Evolutionary conservation across 2,329 filamentous ascomycete species (phyloP).

Genomic region (Cadophora luteo-olivacea): DNA sequence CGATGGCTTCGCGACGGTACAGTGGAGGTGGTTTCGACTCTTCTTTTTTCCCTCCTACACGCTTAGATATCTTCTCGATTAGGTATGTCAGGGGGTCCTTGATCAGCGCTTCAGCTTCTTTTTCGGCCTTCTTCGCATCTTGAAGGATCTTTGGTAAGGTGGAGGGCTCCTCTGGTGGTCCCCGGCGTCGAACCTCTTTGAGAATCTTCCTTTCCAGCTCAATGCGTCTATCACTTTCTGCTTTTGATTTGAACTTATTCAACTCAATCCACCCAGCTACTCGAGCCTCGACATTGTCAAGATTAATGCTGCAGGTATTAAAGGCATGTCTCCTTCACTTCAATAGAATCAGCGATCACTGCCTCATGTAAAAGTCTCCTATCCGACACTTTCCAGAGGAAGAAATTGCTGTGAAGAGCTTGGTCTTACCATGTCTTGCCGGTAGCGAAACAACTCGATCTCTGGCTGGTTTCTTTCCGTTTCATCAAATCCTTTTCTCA

Average conservation of each 20-base stretch:
- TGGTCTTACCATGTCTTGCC: slow-evolving; percentile 2
- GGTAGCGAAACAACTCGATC: slow-evolving; percentile 5
- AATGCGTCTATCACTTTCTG: not conserved
- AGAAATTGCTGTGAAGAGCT: not conserved
- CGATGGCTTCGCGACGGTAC: not conserved
- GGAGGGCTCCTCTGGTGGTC: not conserved
- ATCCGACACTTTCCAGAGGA: not conserved
- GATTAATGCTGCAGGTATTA: not conserved
- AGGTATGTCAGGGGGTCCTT: not conserved
- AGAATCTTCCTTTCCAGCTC: slow-evolving; percentile 18
- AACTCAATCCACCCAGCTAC: not conserved
- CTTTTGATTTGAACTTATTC: not conserved
- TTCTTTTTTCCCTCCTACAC: not conserved
- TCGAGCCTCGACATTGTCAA: not conserved
- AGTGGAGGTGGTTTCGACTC: not conserved
- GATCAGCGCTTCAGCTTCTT: not conserved
- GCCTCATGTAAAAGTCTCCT: not conserved
- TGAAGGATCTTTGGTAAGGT: not conserved
- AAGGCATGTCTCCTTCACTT: slow-evolving; percentile 12
- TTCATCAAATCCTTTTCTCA: slow-evolving; percentile 4
- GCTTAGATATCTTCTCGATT: not conserved
- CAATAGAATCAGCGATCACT: not conserved
- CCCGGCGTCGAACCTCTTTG: not conserved
- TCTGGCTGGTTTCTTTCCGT: not conserved
- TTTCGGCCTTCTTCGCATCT: not conserved